Conservation (phyloP, 441 rosid species). For the Adansonia grandidieri region DNA sequence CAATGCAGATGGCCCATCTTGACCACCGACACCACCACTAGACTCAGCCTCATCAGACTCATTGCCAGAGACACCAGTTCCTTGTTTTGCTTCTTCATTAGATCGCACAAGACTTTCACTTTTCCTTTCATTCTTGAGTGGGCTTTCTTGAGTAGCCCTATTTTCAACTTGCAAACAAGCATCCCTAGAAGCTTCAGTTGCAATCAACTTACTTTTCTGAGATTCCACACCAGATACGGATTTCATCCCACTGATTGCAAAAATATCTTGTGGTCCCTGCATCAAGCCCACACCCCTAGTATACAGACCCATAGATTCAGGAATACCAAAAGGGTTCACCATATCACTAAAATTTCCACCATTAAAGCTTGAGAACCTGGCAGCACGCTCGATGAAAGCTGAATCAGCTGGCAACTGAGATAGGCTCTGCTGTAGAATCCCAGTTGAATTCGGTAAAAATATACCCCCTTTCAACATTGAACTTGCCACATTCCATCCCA, state of each 20-base stretch:
- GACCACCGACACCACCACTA: slow-evolving; percentile 64
- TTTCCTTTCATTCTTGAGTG: slow-evolving; percentile 50
- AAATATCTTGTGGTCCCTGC: slow-evolving; percentile 56
- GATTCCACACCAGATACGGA: slow-evolving; percentile 48
- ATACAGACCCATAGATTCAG: slow-evolving; percentile 63
- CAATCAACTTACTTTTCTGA: slow-evolving; percentile 50
- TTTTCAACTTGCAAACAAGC: slow-evolving; percentile 48
- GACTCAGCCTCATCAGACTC: slow-evolving; percentile 86
- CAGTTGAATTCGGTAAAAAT: slow-evolving; percentile 59
- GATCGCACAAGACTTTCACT: slow-evolving; percentile 54
- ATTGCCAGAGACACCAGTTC: slow-evolving; percentile 67
- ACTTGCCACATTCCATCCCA: slow-evolving; percentile 71
- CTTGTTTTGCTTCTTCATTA: slow-evolving; percentile 62
- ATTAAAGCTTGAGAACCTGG: slow-evolving; percentile 80
- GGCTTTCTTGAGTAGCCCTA: slow-evolving; percentile 44
- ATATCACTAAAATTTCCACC: slow-evolving; percentile 78
- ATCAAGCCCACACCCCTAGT: slow-evolving; percentile 54
- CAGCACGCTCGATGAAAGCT: slow-evolving; percentile 94
- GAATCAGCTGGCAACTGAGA: slow-evolving; percentile 92
- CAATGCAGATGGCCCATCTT: slow-evolving; percentile 49
- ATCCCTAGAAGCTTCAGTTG: slow-evolving; percentile 58
- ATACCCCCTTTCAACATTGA: slow-evolving; percentile 64
- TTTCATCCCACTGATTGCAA: slow-evolving; percentile 43
- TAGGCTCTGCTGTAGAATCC: slow-evolving; percentile 65
- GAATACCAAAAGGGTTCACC: slow-evolving; percentile 63